phyloP scores from a whole-genome alignment of 441 rosid genomes.

The Raphanus hybrid region DNA sequence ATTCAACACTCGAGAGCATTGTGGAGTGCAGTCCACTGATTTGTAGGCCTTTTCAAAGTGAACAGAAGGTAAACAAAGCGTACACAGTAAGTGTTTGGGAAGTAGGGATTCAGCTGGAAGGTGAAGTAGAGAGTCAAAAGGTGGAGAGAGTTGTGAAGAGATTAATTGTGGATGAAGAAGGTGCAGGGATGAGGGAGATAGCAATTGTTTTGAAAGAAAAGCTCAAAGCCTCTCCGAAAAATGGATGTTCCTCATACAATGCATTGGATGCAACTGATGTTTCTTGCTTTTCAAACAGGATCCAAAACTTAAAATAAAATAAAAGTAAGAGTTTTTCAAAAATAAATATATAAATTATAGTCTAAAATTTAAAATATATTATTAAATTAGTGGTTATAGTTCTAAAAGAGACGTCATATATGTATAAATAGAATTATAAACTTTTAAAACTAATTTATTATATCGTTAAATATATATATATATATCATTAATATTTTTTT shows the following conservation, averaged over 20 bases:
- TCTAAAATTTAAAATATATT: no score
- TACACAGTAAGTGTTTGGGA: constrained; percentile 42
- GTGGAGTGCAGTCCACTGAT: constrained; percentile 42
- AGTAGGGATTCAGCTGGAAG: constrained; percentile 13
- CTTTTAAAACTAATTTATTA: no score
- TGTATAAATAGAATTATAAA: no score
- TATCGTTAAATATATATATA: no score
- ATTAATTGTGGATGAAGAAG: constrained; percentile 16
- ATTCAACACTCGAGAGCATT: constrained; percentile 48
- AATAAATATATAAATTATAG: no score
- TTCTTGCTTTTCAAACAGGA: no score
- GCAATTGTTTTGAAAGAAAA: constrained; percentile 7
- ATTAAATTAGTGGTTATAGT: no score
- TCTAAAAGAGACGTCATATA: no score
- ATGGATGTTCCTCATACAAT: constrained; percentile 24
- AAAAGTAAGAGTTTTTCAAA: no score
- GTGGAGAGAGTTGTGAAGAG: constrained; percentile 8
- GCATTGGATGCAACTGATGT: not conserved
- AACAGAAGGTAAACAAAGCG: constrained; percentile 47
- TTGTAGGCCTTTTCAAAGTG: constrained; percentile 45
- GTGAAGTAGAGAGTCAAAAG: constrained; percentile 14
- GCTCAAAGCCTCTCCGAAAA: constrained; percentile 1
- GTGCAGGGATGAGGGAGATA: constrained; percentile 14
- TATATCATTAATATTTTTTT: no score
- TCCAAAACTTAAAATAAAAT: no score